These are phyloP conservation scores for Trichoderma sp. DNA, from an alignment of 2,329 filamentous ascomycete species.

Conservation along the genomic window DNA sequence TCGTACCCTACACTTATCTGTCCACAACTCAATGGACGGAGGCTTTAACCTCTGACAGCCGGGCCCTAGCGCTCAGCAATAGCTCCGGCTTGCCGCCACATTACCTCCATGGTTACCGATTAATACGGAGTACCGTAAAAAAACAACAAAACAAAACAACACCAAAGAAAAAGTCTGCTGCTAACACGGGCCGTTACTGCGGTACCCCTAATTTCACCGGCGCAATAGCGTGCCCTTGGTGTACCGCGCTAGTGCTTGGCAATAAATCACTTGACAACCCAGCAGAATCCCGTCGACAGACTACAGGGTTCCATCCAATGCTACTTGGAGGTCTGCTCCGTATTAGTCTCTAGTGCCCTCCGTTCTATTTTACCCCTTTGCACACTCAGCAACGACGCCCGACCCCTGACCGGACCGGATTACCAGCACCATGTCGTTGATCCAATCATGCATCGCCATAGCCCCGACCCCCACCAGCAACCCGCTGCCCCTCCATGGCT, in stretches of 20 bases:
- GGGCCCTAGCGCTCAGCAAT: not conserved
- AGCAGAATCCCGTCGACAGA: not conserved
- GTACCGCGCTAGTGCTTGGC: constrained; percentile 17
- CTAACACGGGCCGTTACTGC: constrained; percentile 16
- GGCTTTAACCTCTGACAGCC: not conserved
- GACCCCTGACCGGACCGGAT: not conserved
- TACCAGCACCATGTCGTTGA: not conserved
- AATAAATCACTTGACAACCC: constrained; percentile 11
- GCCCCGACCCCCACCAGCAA: constrained; percentile 17
- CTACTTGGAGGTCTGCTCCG: not conserved
- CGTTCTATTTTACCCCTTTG: not conserved
- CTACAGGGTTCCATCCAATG: not conserved
- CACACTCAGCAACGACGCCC: not conserved
- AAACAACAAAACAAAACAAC: not conserved
- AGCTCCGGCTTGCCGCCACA: not conserved
- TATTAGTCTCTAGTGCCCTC: not conserved
- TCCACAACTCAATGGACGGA: not conserved
- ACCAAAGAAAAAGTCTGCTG: not conserved
- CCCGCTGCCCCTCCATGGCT: constrained; percentile 21
- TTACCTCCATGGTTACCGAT: not conserved
- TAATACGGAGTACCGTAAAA: not conserved
- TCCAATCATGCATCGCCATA: constrained; percentile 19
- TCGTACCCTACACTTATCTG: not conserved
- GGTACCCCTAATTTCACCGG: constrained; percentile 4
- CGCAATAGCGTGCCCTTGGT: not conserved